phyloP scores from a whole-genome alignment of 208 protist genomes.

The Naegleria fowleri region DNA sequence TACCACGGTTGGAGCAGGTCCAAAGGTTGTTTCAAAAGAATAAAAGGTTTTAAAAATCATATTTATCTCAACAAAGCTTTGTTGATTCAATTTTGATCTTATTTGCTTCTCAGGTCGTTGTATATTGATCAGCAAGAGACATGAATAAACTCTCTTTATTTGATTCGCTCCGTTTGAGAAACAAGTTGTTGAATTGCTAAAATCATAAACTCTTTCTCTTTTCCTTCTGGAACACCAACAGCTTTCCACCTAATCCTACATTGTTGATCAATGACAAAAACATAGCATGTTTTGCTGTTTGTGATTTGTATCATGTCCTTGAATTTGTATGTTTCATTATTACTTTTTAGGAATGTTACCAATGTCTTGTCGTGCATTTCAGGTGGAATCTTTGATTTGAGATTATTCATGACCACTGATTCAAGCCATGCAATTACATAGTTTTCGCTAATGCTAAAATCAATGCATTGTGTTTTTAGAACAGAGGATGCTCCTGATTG shows the following conservation, averaged over 20 bases:
- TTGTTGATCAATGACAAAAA: neutral
- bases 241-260: neutral
- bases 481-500: neutral
- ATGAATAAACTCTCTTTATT: neutral
- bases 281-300: neutral
- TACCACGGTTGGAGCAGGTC: conserved; percentile 42
- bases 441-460: neutral
- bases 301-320: neutral
- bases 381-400: neutral
- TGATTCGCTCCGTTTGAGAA: neutral
- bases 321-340: neutral
- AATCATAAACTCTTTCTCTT: neutral
- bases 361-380: neutral
- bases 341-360: neutral
- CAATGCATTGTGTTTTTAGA: neutral
- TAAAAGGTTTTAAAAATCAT: too few relatives aligned
- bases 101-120: too few relatives aligned
- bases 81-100: too few relatives aligned
- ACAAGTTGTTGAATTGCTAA: neutral
- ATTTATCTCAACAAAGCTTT: too few relatives aligned
- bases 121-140: too few relatives aligned
- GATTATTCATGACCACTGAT: neutral
- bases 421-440: neutral
- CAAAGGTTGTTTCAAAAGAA: conserved; percentile 8
- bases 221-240: neutral